These are phyloP conservation scores for Curvularia sp. DNA, from an alignment of 2,329 filamentous ascomycete genomes.

Conservation along the genomic window DNA sequence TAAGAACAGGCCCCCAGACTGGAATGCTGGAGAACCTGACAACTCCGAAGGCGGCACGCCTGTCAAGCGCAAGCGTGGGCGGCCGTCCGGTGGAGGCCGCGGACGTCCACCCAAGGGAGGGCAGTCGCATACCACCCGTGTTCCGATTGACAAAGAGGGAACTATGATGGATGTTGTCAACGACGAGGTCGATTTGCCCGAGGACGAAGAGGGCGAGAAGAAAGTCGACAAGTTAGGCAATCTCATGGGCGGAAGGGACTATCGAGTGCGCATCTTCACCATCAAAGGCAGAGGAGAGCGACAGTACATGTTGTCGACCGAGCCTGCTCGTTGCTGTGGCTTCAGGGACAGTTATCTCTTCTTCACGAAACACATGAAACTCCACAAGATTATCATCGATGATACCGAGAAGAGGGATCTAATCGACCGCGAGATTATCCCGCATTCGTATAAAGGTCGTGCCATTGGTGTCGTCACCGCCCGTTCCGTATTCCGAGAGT, in stretches of 20 bases:
- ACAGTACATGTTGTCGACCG: slow-evolving; percentile 98
- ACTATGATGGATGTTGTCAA: slow-evolving; percentile 88
- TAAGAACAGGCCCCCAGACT: slow-evolving; percentile 82
- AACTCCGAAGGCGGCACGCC: slow-evolving; percentile 59
- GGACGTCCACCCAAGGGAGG: slow-evolving; percentile 73
- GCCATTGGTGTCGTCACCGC: slow-evolving; percentile 97
- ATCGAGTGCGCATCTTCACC: slow-evolving; percentile 94
- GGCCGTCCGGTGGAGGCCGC: slow-evolving; percentile 66
- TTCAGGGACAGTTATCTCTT: slow-evolving; percentile 98
- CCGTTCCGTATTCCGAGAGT: slow-evolving; percentile 95
- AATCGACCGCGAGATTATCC: slow-evolving; percentile 94
- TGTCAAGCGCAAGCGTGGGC: slow-evolving; percentile 57
- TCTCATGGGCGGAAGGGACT: slow-evolving; percentile 83
- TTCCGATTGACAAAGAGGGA: slow-evolving; percentile 91
- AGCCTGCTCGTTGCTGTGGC: slow-evolving; percentile 93
- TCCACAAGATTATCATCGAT: slow-evolving; percentile 97
- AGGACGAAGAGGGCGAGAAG: slow-evolving; percentile 85
- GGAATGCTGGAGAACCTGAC: slow-evolving; percentile 63
- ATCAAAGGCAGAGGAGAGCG: slow-evolving; percentile 82
- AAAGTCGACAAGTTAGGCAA: slow-evolving; percentile 93
- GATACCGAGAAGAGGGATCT: slow-evolving; percentile 97
- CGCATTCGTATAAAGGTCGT: slow-evolving; percentile 97
- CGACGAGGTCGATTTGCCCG: slow-evolving; percentile 88
- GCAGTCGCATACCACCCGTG: slow-evolving; percentile 77
- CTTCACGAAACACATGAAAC: slow-evolving; percentile 95